Conservation (phyloP, 345 rosid genomes). For the Leavenworthia alabamica region DNA sequence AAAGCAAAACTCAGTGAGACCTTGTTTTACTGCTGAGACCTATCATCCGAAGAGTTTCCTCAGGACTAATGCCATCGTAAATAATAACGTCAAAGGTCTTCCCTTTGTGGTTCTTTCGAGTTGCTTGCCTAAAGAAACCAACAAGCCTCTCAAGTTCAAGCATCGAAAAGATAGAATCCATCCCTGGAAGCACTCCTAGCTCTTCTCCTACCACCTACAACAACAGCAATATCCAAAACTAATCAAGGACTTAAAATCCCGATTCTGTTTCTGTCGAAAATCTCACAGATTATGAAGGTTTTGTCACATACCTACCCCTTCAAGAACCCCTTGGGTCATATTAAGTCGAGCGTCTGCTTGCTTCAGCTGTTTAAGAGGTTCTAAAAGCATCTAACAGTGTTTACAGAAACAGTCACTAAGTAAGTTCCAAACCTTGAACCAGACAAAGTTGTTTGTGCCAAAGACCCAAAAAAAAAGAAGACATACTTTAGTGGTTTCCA, state of each 20-base stretch:
- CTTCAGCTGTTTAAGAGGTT: conserved; percentile 71
- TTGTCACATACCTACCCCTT: conserved; percentile 77
- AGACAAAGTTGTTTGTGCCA: not conserved
- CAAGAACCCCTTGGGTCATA: conserved; percentile 79
- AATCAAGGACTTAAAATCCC: not conserved
- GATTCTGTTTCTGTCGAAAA: not conserved
- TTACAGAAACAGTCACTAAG: conserved; percentile 13
- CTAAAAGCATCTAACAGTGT: conserved; percentile 67
- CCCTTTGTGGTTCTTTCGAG: conserved; percentile 34
- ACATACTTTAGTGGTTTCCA: conserved; percentile 71
- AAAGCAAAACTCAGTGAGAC: conserved; percentile 29
- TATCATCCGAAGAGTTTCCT: conserved; percentile 70
- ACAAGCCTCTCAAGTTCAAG: conserved; percentile 51
- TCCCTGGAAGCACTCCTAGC: conserved; percentile 94
- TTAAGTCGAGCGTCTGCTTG: conserved; percentile 70
- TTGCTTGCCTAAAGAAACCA: conserved; percentile 44
- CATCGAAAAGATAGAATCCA: conserved; percentile 71
- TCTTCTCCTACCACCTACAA: conserved; percentile 93
- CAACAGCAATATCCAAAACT: conserved; percentile 4
- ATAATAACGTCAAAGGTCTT: conserved; percentile 51
- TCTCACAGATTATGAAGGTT: conserved; percentile 9
- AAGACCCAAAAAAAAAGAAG: not conserved
- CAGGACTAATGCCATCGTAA: conserved; percentile 62
- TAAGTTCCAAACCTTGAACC: not conserved
- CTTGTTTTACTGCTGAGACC: conserved; percentile 71